A percentile compares a stretch with the other conserved stretches of the same genome.
These are phyloP conservation scores for Rhodotorula diobovata DNA, from an alignment of 768 basidiomycete genomes.

Conservation along the genomic window DNA sequence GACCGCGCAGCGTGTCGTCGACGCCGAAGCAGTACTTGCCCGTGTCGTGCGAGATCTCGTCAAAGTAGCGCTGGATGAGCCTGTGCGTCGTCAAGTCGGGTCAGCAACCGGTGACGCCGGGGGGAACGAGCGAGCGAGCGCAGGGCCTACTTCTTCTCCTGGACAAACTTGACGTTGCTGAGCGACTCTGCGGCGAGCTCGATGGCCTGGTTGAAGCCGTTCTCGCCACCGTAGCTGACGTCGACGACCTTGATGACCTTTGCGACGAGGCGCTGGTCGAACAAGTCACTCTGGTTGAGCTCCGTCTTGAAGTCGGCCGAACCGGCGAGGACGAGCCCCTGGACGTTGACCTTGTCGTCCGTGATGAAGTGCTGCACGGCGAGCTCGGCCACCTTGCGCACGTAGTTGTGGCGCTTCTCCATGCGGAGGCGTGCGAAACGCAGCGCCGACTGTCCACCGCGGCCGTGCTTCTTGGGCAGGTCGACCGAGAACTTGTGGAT, in stretches of 20 bases:
- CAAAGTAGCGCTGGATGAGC: slow-evolving; percentile 96
- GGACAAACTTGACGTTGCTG: slow-evolving; percentile 98
- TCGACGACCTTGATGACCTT: slow-evolving; percentile 98
- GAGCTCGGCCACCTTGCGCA: slow-evolving; percentile 93
- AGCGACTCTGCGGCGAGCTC: slow-evolving; percentile 93
- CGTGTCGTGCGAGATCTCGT: slow-evolving; percentile 97
- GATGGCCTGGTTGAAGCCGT: slow-evolving; percentile 99
- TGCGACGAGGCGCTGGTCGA: slow-evolving; percentile 76
- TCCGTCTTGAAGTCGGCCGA: slow-evolving; percentile 99
- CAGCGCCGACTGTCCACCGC: slow-evolving; percentile 98
- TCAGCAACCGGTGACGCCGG: not conserved
- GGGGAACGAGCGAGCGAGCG: not conserved
- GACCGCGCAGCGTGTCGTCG: slow-evolving; percentile 89
- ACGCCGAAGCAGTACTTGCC: slow-evolving; percentile 96
- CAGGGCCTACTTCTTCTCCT: slow-evolving; percentile 70
- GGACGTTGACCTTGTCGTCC: slow-evolving; percentile 95
- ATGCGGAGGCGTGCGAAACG: slow-evolving; percentile 99
- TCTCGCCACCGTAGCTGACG: slow-evolving; percentile 96
- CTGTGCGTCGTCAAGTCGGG: slow-evolving; percentile 8
- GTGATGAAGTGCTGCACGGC: slow-evolving; percentile 98
- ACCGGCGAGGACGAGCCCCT: slow-evolving; percentile 90
- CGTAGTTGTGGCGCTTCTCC: slow-evolving; percentile 99
- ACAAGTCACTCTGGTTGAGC: slow-evolving; percentile 91
- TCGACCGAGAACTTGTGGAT: slow-evolving; percentile 99
- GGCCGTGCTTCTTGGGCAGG: slow-evolving; percentile 98